Conservation (phyloP, 2,329 filamentous ascomycete species). For the Teratosphaeria nubilosa region DNA sequence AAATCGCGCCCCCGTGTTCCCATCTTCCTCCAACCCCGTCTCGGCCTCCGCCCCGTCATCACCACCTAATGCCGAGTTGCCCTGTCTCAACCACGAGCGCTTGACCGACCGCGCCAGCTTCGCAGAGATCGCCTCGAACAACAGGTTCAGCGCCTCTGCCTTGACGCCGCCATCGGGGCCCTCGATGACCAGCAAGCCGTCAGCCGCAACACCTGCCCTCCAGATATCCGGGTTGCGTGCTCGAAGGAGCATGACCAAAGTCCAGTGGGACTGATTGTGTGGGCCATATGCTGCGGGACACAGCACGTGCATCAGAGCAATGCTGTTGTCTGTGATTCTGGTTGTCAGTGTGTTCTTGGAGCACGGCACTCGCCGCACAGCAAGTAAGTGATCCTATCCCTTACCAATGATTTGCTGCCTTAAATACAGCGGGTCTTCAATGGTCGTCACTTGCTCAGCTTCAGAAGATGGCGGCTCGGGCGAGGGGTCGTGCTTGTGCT, state of each 20-base stretch:
- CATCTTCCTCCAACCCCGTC: background rate
- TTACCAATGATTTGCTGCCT: slow-evolving; percentile 1
- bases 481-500: background rate
- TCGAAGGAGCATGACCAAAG: background rate
- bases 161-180: background rate
- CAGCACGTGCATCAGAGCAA: background rate
- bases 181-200: background rate
- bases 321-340: background rate
- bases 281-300: background rate
- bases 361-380: background rate
- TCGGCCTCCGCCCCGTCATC: background rate
- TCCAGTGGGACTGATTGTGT: background rate
- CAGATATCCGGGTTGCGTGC: background rate
- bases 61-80: background rate
- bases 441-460: background rate
- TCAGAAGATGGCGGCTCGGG: background rate
- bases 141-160: background rate
- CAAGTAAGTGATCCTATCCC: background rate
- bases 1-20: background rate
- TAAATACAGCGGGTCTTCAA: slow-evolving; percentile 2
- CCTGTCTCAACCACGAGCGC: background rate
- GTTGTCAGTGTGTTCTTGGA: background rate
- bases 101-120: background rate
- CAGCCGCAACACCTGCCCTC: background rate
- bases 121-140: background rate